Base-by-base conservation (phyloP, 129 eudicot genomes). In the Rutidosis leptorrhynchoides region DNA sequence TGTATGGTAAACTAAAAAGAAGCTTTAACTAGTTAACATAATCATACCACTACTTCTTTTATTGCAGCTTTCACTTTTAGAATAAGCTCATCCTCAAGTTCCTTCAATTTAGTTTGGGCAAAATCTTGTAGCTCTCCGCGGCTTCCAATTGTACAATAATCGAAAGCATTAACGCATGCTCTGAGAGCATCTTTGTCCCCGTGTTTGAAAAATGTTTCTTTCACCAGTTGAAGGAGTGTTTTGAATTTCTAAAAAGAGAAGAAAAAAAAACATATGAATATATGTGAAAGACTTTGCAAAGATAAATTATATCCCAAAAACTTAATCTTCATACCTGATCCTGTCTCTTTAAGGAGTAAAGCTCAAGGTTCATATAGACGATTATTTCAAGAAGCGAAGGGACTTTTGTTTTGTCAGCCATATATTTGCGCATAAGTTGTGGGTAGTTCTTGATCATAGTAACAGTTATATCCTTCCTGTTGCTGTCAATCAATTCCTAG, bases 401-500 rank as follows among this genome's bases (percentile, higher is more conserved):
- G 21, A 90, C 87, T 86, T 94, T 94, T 65, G 82, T 83, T 72
- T 84, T 87, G 79, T 94, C 99, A 80, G 96, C 80, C 95, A 94
- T 85, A 63, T 78, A 94, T 69, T 94, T 94, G 58, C 90, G 93
- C 71, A 94, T 75, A 68, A 94, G 97, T 79, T 66, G 93, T 3
- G 95, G 90, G 77, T 94, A 94, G 58, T 80, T 86, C 84, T 86
- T 94, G 88, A 94, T 94, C 95, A 94, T 82, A 40, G 86, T 72
- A 60, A 77, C 61, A 46, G 99, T 89, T 27, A 94, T 74, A 71
- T 84, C 84, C 65, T 81, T 85, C 82, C 75, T 84, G 58, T 63
- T 84, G 69, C 43, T 81, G 37, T 89, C 94, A 76, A 89, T 76
- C 70, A 65, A 73, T 67, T 89, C 99, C 99, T 94, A 80, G 65